These are phyloP conservation scores for Nevesoporus exiguus DNA, from an alignment of 768 basidiomycete genomes.

Conservation along the genomic window DNA sequence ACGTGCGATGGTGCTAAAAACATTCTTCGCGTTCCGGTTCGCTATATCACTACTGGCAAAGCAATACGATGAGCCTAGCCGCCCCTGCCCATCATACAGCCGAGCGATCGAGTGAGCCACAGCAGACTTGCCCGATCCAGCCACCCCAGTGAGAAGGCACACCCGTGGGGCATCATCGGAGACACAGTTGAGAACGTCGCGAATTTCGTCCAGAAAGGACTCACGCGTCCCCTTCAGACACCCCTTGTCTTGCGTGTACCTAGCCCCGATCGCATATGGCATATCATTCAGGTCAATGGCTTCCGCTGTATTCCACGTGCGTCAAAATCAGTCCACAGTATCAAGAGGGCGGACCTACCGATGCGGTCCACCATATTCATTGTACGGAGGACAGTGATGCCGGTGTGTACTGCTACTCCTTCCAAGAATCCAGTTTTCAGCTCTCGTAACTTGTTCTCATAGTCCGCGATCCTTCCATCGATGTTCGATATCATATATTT, in stretches of 20 bases:
- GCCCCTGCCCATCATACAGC: neutral
- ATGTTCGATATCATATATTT: neutral
- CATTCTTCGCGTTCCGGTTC: constrained; percentile 8
- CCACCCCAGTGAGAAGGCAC: constrained; percentile 19
- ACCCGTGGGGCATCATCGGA: neutral
- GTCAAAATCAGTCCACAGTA: neutral
- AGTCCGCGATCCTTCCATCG: neutral
- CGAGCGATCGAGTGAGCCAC: neutral
- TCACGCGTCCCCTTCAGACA: neutral
- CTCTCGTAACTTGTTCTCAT: neutral
- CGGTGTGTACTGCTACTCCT: neutral
- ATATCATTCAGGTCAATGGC: too few relatives aligned
- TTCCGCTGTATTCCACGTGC: neutral
- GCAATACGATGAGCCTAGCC: constrained; percentile 5
- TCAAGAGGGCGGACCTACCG: neutral
- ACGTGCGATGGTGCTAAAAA: constrained; percentile 21
- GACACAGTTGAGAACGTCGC: neutral
- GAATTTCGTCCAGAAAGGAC: neutral
- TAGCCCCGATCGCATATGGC: neutral
- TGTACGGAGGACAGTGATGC: neutral
- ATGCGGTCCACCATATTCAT: neutral
- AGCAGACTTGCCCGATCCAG: neutral
- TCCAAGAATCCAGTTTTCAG: neutral
- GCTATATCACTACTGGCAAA: constrained; percentile 9
- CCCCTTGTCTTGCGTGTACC: neutral